These are phyloP conservation scores for Fusarium protoensiforme DNA, from an alignment of 2,329 filamentous ascomycete species.

Conservation along the genomic window DNA sequence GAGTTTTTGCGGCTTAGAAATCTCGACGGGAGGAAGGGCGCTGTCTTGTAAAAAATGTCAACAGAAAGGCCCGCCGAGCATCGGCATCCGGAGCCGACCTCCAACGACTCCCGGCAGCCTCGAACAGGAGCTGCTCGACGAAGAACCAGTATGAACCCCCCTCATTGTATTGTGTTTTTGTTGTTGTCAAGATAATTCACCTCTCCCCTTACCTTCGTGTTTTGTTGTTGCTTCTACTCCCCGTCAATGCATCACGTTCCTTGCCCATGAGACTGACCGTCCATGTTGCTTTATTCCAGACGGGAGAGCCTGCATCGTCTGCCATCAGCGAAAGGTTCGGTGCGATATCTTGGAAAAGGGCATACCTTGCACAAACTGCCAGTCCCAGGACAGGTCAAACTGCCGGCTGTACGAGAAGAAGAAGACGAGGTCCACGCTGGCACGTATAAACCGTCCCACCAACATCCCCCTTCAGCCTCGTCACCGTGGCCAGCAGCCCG, in stretches of 20 bases:
- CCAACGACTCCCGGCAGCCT: background rate
- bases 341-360: conserved; percentile 61
- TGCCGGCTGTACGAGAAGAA: conserved; percentile 63
- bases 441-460: conserved; percentile 35
- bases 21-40: background rate
- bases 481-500: conserved; percentile 48
- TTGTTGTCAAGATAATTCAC: background rate
- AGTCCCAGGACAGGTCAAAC: conserved; percentile 51
- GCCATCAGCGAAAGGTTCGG: conserved; percentile 62
- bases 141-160: conserved; percentile 26
- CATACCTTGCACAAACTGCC: conserved; percentile 60
- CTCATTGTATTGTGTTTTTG: background rate
- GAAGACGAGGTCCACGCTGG: conserved; percentile 50
- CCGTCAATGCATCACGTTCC: background rate
- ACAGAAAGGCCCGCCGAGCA: conserved; percentile 1
- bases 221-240: background rate
- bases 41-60: conserved; percentile 14
- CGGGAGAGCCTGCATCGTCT: conserved; percentile 57
- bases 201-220: background rate
- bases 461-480: conserved; percentile 59
- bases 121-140: background rate
- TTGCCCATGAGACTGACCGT: background rate
- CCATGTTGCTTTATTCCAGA: conserved; percentile 34
- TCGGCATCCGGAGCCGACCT: background rate
- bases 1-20: background rate